phyloP scores from a whole-genome alignment of 495 filamentous ascomycete genomes.

The Durotheca rogersii region DNA sequence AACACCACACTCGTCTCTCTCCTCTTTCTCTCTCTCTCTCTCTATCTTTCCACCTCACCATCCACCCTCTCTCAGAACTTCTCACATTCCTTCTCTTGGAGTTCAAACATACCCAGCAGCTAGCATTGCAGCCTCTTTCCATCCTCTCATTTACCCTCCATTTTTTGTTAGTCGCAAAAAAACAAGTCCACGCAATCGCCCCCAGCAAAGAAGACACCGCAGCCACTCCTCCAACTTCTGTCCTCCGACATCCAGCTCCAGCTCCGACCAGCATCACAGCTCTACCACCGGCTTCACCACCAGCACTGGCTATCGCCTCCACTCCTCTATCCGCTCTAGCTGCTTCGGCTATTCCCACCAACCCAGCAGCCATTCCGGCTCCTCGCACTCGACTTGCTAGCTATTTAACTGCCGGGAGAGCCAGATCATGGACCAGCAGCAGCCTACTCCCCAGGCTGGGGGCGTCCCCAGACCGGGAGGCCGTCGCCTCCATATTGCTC shows the following conservation, averaged over 20 bases:
- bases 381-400: conserved; percentile 55
- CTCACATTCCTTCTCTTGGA: conserved; percentile 38
- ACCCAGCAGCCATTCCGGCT: conserved; percentile 6
- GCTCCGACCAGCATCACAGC: too few relatives aligned
- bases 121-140: conserved; percentile 34
- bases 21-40: conserved; percentile 39
- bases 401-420: conserved; percentile 17
- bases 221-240: conserved; percentile 21
- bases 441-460: conserved; percentile 53
- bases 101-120: conserved; percentile 26
- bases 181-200: conserved; percentile 38
- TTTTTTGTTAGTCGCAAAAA: conserved; percentile 43
- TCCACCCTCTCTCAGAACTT: conserved; percentile 33
- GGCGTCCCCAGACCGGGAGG: conserved; percentile 79
- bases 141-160: conserved; percentile 52
- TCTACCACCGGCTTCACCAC: too few relatives aligned
- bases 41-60: conserved; percentile 34
- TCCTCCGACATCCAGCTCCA: conserved; percentile 16
- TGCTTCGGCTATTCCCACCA: too few relatives aligned
- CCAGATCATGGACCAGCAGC: conserved; percentile 79
- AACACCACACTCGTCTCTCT: conserved; percentile 29
- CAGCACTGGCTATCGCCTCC: conserved; percentile 27
- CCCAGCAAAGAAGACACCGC: conserved; percentile 24
- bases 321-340: conserved; percentile 18
- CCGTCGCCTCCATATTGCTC: conserved; percentile 94